Conservation (phyloP, 345 rosid genomes). For the Gossypium australe region DNA sequence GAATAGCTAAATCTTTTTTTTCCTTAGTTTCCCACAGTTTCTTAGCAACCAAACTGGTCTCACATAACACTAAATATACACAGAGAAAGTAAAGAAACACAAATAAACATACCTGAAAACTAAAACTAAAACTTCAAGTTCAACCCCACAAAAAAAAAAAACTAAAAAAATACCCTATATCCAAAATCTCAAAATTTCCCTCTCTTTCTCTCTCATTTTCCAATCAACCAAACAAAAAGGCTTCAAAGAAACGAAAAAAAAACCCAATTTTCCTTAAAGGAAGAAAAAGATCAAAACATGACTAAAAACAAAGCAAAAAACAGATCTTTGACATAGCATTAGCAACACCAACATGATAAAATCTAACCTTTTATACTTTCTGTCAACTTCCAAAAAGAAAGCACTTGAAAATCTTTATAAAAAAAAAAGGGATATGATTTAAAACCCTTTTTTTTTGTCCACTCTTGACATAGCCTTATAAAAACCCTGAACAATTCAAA, state of each 20-base stretch:
- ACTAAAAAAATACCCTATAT: not conserved
- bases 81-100: not conserved
- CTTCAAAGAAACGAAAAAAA: not conserved
- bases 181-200: not conserved
- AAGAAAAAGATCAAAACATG: slow-evolving; percentile 16
- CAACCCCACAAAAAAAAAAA: not conserved
- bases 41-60: slow-evolving; percentile 3
- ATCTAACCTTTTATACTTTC: not conserved
- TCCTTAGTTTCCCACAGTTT: not conserved
- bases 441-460: not conserved
- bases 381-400: not conserved
- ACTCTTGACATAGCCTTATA: slow-evolving; percentile 15
- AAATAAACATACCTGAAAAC: not conserved
- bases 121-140: not conserved
- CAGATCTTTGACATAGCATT: not conserved
- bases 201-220: slow-evolving; percentile 3
- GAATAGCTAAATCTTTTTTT: not conserved
- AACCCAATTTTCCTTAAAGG: slow-evolving; percentile 5
- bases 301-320: not conserved
- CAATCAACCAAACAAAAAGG: slow-evolving; percentile 8
- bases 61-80: not conserved
- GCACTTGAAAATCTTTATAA: not conserved
- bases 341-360: not conserved
- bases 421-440: not conserved
- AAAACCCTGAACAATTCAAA: slow-evolving; percentile 11